Evolutionary conservation across 2,329 filamentous ascomycete genomes (phyloP).

Genomic region (Hypoxylon sp.): DNA sequence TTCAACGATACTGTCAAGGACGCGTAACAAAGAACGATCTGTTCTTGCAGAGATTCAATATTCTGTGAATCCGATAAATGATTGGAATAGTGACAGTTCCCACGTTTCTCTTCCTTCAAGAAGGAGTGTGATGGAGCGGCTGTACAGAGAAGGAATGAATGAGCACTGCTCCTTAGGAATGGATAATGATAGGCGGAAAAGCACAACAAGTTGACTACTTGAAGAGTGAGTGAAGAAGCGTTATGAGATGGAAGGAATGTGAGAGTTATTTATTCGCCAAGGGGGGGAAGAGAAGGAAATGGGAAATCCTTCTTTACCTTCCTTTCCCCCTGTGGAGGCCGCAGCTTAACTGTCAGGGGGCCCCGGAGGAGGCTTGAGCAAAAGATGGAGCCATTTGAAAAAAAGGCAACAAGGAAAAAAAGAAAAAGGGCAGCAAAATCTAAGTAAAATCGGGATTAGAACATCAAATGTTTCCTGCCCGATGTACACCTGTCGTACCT

Average conservation of each 20-base stretch:
- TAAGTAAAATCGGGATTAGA: conserved; percentile 12
- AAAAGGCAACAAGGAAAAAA: conserved; percentile 18
- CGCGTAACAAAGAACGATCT: conserved; percentile 22
- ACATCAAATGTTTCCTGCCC: conserved; percentile 8
- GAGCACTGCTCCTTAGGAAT: conserved; percentile 49
- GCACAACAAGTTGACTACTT: conserved; percentile 27
- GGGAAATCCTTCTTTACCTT: conserved; percentile 3
- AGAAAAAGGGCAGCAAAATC: conserved; percentile 4
- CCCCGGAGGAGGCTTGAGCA: conserved; percentile 2
- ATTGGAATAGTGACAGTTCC: conserved; percentile 17
- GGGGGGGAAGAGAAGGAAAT: conserved; percentile 16
- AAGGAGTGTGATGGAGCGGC: conserved; percentile 44
- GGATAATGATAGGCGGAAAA: conserved; percentile 42
- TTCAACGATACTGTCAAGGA: conserved; percentile 23
- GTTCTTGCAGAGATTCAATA: background rate
- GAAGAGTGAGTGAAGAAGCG: conserved; percentile 15
- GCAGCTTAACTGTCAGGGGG: conserved; percentile 14
- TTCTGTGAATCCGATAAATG: conserved; percentile 23
- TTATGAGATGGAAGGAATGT: conserved; percentile 33
- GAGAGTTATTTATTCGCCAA: conserved; percentile 35
- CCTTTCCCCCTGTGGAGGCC: conserved; percentile 19
- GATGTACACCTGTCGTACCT: conserved; percentile 26
- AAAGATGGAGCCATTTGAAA: conserved; percentile 1
- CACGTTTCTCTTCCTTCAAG: conserved; percentile 29
- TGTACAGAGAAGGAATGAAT: conserved; percentile 45